Evolutionary conservation across 164 flowering plant species (phyloP), one percentile per base, ranked within the genome.

Genomic region (Taxillus chinensis): DNA sequence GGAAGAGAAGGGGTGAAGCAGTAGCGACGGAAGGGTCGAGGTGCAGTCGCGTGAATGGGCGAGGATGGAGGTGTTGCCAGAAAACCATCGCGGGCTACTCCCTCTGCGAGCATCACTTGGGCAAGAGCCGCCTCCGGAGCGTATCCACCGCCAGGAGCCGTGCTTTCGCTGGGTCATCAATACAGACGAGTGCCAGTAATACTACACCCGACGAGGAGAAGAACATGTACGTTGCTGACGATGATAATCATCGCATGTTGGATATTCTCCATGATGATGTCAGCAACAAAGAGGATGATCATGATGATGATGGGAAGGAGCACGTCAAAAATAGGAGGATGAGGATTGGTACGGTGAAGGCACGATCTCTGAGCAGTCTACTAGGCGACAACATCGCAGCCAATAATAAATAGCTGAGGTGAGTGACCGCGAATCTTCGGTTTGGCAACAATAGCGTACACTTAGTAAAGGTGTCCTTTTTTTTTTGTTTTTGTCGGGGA

Each of bases 51-150:
- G 83, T 86, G 10, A 88, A 91, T 57, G 97, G 95, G 9, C 70
- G 95, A 59, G 95, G 95, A 41, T 90, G 97, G 97, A 74, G 97
- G 55, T 90, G 97, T 63, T 81, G 86, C 57, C 95, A 91, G 46
- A 89, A 75, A 39, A 86, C 95, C 37, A 83, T 86, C 7, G 93
- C 85, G 3, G 97, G 97, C 5, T 91, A 88, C 57, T 82, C 95
- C 14, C 81, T 87, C 12, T 91, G 95, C 70, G 92, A 91, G 78
- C 97, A 91, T 68, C 97, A 91, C 66, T 68, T 88, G 56, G 93
- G 97, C 0, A 88, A 88, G 54, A 89, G 91, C 16, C 74, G 95
- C 68, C 79, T 87, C 0, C 69, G 87, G 55, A 86, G 81, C 80
- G 82, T 82, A 76, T 70, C 72, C 39, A 80, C 71, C 39, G 82